Conservation (phyloP, 805 yeast genomes). For the Sungouiozyma ichnusensis region DNA sequence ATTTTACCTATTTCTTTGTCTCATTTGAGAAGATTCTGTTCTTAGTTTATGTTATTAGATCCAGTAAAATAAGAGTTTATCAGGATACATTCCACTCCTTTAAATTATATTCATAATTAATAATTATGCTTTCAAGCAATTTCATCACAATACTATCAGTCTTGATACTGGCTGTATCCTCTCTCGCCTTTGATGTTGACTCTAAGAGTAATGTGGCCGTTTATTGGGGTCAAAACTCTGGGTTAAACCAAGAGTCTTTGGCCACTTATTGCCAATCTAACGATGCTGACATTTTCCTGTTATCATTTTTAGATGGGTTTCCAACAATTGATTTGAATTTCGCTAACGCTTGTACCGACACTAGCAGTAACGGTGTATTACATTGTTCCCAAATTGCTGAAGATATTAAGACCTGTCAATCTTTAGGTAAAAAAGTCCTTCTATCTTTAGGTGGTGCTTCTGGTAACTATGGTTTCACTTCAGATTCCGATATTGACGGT, state of each 20-base stretch:
- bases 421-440: conserved; percentile 64
- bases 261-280: conserved; percentile 55
- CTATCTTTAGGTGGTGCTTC: conserved; percentile 71
- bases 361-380: conserved; percentile 32
- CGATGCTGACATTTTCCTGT: conserved; percentile 58
- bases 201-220: conserved; percentile 55
- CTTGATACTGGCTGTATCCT: not conserved
- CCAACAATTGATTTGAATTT: conserved; percentile 46
- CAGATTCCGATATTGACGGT: conserved; percentile 45
- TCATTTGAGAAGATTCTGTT: too few species aligned
- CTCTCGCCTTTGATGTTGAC: conserved; percentile 26
- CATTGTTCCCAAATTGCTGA: conserved; percentile 46
- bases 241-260: conserved; percentile 40
- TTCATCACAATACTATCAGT: not conserved
- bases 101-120: too few species aligned
- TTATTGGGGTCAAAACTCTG: conserved; percentile 86
- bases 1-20: too few species aligned
- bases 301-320: conserved; percentile 61
- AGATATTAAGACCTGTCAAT: conserved; percentile 70
- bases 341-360: conserved; percentile 40
- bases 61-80: too few species aligned
- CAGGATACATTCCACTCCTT: not conserved
- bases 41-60: too few species aligned
- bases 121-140: not conserved
- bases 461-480: conserved; percentile 74